Evolutionary conservation across 2,329 filamentous ascomycete species (phyloP).

Genomic region (Fusarium foetens): DNA sequence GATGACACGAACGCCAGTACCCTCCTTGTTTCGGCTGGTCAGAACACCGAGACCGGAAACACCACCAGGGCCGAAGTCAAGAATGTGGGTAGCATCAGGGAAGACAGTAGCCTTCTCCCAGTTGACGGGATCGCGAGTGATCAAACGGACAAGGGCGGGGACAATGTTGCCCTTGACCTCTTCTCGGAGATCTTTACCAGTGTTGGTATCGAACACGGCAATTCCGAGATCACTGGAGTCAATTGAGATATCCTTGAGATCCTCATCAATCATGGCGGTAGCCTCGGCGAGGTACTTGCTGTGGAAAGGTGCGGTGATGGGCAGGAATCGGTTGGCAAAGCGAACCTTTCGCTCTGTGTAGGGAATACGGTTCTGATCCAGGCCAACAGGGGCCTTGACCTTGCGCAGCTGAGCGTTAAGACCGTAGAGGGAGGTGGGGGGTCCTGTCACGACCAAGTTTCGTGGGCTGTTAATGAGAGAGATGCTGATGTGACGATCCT

Average conservation of each 20-base stretch:
- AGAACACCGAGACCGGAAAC: conserved; percentile 95
- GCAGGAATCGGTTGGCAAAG: conserved; percentile 96
- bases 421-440: conserved; percentile 95
- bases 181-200: conserved; percentile 82
- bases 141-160: conserved; percentile 87
- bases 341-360: conserved; percentile 96
- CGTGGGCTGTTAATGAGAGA: conserved; percentile 96
- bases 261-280: conserved; percentile 83
- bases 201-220: conserved; percentile 90
- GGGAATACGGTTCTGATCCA: conserved; percentile 94
- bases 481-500: conserved; percentile 92
- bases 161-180: conserved; percentile 81
- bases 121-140: conserved; percentile 92
- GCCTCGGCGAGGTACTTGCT: conserved; percentile 91
- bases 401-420: conserved; percentile 95
- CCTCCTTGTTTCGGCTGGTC: conserved; percentile 99
- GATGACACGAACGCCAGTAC: conserved; percentile 95
- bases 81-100: conserved; percentile 87
- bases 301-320: conserved; percentile 98
- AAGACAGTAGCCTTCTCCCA: conserved; percentile 97
- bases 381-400: conserved; percentile 95
- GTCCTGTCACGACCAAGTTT: conserved; percentile 96
- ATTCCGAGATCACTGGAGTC: conserved; percentile 79
- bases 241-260: conserved; percentile 85
- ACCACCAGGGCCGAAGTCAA: conserved; percentile 96